Conservation (phyloP, 2,329 filamentous ascomycete species). For the Phoma sp. region DNA sequence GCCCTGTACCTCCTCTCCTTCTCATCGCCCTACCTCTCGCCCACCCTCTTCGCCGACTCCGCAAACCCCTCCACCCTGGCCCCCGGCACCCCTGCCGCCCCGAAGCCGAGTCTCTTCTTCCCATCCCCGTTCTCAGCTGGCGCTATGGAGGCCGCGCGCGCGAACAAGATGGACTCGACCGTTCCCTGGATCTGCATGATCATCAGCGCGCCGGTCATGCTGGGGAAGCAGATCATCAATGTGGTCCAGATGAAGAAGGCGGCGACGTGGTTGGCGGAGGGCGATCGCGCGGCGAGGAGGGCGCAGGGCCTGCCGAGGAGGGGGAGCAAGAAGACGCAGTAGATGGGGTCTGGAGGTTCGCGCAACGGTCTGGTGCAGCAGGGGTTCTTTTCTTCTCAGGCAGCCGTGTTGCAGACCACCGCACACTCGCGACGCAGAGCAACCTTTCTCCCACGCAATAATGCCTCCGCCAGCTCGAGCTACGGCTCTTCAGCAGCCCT, state of each 20-base stretch:
- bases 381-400: too few relatives aligned
- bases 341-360: neutral
- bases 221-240: conserved; percentile 91
- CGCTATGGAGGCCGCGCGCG: conserved; percentile 85
- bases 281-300: conserved; percentile 73
- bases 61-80: conserved; percentile 60
- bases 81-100: conserved; percentile 72
- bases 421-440: too few relatives aligned
- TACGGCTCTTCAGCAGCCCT: too few relatives aligned
- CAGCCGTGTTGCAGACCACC: too few relatives aligned
- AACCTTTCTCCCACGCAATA: too few relatives aligned
- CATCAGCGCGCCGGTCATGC: conserved; percentile 85
- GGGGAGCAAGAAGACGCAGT: conserved; percentile 34
- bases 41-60: conserved; percentile 73
- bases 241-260: conserved; percentile 93
- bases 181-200: conserved; percentile 80
- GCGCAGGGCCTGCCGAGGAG: conserved; percentile 48
- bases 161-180: conserved; percentile 75
- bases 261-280: conserved; percentile 88
- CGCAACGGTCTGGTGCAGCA: too few relatives aligned
- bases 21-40: conserved; percentile 86
- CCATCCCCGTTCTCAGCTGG: conserved; percentile 89
- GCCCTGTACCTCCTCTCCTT: conserved; percentile 97
- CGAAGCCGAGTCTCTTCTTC: conserved; percentile 75
- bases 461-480: too few relatives aligned